These are phyloP conservation scores for Salinomyces thailandicus DNA, from an alignment of 2,329 filamentous ascomycete genomes.

Conservation along the genomic window DNA sequence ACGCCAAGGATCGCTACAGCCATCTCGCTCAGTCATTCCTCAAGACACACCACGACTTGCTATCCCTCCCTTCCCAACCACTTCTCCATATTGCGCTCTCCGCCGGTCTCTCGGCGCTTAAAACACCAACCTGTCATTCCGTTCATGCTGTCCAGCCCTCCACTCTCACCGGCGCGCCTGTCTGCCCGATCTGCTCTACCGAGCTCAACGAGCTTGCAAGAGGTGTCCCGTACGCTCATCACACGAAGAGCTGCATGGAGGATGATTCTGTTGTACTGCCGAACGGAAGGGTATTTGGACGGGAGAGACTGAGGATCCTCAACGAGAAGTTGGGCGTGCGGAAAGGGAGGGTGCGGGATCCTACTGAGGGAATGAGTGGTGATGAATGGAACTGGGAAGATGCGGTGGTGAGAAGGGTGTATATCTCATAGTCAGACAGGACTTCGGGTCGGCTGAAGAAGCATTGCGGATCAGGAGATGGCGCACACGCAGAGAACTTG, in stretches of 20 bases:
- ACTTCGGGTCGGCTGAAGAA: too few species aligned
- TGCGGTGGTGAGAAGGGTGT: conserved; percentile 70
- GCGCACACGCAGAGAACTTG: too few species aligned
- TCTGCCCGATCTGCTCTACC: conserved; percentile 92
- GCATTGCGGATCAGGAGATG: too few species aligned
- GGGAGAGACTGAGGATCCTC: conserved; percentile 60
- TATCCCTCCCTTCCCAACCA: conserved; percentile 70
- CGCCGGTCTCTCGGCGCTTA: conserved; percentile 84
- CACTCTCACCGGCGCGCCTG: conserved; percentile 54
- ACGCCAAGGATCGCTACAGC: conserved; percentile 61
- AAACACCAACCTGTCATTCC: conserved; percentile 87
- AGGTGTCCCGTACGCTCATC: conserved; percentile 85
- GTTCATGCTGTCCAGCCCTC: conserved; percentile 34
- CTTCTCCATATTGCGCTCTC: conserved; percentile 84
- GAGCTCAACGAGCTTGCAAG: conserved; percentile 87
- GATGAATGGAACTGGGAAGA: conserved; percentile 55
- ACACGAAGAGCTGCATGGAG: conserved; percentile 88
- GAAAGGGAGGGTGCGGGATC: conserved; percentile 61
- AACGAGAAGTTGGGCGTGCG: conserved; percentile 68
- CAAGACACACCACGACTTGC: conserved; percentile 73
- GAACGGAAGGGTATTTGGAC: conserved; percentile 76
- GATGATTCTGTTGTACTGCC: conserved; percentile 77
- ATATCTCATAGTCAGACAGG: too few species aligned
- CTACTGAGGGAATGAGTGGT: conserved; percentile 46
- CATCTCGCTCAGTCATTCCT: conserved; percentile 72